Evolutionary conservation across 768 basidiomycete species (phyloP), one percentile per base, ranked within the genome.

Genomic region (Phanerodontia chrysosporium): DNA sequence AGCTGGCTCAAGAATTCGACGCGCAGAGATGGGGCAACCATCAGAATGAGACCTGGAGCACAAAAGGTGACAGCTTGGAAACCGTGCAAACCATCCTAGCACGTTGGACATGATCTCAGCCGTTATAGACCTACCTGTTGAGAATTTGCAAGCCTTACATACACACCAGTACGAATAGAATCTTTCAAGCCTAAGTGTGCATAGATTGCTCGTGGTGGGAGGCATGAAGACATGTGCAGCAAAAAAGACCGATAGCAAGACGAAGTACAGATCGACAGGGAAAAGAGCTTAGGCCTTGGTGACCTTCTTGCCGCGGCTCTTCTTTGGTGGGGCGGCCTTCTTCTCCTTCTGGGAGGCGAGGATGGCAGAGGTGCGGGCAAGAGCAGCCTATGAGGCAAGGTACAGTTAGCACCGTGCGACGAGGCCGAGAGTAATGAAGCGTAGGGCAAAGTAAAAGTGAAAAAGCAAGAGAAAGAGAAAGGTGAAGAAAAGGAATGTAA

Each of bases 311-410:
- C 90, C 89, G 67, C 90, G 80, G 61, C 76, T 62, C 77, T 90
- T 91, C 81, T 83, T 90, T 51, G 82, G 75, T 68, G 80, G 88
- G 64, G 73, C 66, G 12, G 82, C 69, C 73, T 88, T 90, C 72
- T 82, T 87, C 72, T 87, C 85, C 69, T 80, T 84, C 75, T 90
- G 87, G 54, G 89, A 74, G 27, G 79, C 81, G 57, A 86, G 63
- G 61, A 92, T 78, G 45, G 89, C 87, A 61, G 89, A 90, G 27
- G 85, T 82, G 62, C 91, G 89, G 49, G 86, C 89, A 48, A 93
- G 80, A 61, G 85, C 79, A 60, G 87, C 87, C 90, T 92, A 66
- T 49, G 14, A 28, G n/a, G 49, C 29, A 35, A 39, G 18, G 9
- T 25, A 28, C 35, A 27, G 36, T 58, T 8, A 49, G 32, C 35